phyloP scores from a whole-genome alignment of 129 eudicot genomes.

The Flaveria sonorensis region DNA sequence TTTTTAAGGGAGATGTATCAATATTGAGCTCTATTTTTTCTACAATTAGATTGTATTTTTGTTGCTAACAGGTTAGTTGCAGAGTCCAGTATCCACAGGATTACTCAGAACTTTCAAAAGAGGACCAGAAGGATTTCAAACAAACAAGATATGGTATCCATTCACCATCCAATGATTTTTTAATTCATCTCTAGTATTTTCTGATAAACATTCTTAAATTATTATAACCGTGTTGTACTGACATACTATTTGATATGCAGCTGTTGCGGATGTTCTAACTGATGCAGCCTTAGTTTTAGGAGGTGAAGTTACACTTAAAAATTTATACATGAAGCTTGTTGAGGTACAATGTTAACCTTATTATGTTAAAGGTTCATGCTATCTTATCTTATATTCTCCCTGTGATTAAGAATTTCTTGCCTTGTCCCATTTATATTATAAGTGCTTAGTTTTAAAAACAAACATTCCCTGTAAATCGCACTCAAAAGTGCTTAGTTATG shows the following conservation, averaged over 20 bases:
- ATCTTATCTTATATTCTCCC: background rate
- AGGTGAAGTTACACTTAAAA: constrained; percentile 76
- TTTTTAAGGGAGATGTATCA: background rate
- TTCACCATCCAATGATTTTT: background rate
- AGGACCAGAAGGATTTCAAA: constrained; percentile 92
- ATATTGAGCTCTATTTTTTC: background rate
- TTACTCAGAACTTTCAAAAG: constrained; percentile 79
- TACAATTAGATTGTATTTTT: constrained; percentile 17
- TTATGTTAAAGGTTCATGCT: constrained; percentile 10
- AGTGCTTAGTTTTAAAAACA: background rate
- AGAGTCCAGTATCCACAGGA: constrained; percentile 90
- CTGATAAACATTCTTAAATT: constrained; percentile 9
- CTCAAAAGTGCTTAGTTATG: background rate
- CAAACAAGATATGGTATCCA: constrained; percentile 90
- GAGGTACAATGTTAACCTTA: constrained; percentile 55
- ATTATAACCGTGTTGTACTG: constrained; percentile 18
- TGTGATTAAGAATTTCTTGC: background rate
- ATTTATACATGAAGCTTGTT: constrained; percentile 84
- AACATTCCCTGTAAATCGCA: too few relatives aligned
- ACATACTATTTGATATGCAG: constrained; percentile 44
- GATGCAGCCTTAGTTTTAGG: constrained; percentile 97
- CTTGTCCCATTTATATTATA: background rate
- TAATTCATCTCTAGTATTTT: background rate
- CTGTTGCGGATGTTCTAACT: constrained; percentile 94
- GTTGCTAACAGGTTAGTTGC: constrained; percentile 70